Evolutionary conservation across 345 rosid genomes (phyloP).

Genomic region (Bretschneidera sinensis): DNA sequence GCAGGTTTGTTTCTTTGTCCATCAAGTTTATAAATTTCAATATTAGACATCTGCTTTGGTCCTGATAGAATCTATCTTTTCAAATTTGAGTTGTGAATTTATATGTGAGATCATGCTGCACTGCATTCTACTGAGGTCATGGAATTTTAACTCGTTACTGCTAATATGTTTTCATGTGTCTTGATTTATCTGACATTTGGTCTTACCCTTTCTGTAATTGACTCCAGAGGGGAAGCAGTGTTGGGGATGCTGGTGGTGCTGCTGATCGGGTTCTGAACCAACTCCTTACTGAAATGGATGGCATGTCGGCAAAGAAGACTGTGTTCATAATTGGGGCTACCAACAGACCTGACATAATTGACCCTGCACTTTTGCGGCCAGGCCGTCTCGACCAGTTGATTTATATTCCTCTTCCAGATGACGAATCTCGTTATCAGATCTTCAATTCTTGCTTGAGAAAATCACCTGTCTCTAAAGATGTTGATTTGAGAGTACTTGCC

Average conservation of each 20-base stretch:
- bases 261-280: slow-evolving; percentile 70
- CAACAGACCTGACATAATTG: slow-evolving; percentile 57
- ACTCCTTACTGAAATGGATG: slow-evolving; percentile 74
- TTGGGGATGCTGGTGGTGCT: slow-evolving; percentile 66
- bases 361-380: slow-evolving; percentile 50
- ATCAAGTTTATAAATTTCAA: background rate
- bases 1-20: slow-evolving; percentile 34
- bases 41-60: too few species aligned
- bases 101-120: background rate
- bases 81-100: background rate
- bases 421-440: slow-evolving; percentile 51
- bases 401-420: slow-evolving; percentile 73
- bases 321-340: slow-evolving; percentile 67
- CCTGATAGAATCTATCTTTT: background rate
- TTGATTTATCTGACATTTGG: background rate
- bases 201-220: slow-evolving; percentile 1
- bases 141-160: too few species aligned
- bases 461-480: slow-evolving; percentile 50
- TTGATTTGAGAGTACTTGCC: slow-evolving; percentile 58
- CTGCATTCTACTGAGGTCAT: too few species aligned
- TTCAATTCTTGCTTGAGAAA: slow-evolving; percentile 60
- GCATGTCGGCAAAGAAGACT: slow-evolving; percentile 65
- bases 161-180: background rate
- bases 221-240: slow-evolving; percentile 56
- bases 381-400: slow-evolving; percentile 72